These are phyloP conservation scores for Chrysoporthe puriensis DNA, from an alignment of 2,329 filamentous ascomycete species.

Conservation along the genomic window DNA sequence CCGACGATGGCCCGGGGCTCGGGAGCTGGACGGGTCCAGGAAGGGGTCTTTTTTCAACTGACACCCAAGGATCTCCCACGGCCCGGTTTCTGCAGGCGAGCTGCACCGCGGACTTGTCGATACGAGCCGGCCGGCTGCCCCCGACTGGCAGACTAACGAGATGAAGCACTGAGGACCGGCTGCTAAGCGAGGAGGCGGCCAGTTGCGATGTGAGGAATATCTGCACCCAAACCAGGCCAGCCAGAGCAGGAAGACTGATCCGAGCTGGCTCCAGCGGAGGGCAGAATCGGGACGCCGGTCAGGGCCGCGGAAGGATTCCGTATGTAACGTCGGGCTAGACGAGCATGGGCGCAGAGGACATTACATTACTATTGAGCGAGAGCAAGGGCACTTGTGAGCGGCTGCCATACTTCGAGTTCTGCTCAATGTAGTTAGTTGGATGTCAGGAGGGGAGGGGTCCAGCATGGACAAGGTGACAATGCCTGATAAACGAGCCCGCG, in stretches of 20 bases:
- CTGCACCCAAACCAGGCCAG: background rate
- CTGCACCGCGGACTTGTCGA: background rate
- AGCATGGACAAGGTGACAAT: constrained; percentile 10
- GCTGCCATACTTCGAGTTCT: background rate
- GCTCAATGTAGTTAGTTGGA: constrained; percentile 3
- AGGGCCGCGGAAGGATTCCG: constrained; percentile 1
- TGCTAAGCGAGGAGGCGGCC: background rate
- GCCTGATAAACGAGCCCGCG: constrained; percentile 1
- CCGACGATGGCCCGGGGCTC: background rate
- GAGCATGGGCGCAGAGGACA: background rate
- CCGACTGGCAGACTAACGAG: constrained; percentile 7
- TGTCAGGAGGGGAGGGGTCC: background rate
- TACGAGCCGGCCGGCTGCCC: background rate
- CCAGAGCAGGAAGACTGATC: constrained; percentile 9
- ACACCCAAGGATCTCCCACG: background rate
- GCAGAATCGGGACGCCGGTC: background rate
- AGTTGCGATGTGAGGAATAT: background rate
- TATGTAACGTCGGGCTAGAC: background rate
- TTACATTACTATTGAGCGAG: no score
- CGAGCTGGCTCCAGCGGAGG: constrained; percentile 5
- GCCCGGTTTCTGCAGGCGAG: background rate
- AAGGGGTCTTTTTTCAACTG: background rate
- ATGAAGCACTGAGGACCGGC: background rate
- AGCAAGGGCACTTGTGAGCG: background rate
- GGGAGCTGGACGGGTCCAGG: background rate